Conservation (phyloP, 2,329 filamentous ascomycete genomes). For the Penicillium brevicompactum region DNA sequence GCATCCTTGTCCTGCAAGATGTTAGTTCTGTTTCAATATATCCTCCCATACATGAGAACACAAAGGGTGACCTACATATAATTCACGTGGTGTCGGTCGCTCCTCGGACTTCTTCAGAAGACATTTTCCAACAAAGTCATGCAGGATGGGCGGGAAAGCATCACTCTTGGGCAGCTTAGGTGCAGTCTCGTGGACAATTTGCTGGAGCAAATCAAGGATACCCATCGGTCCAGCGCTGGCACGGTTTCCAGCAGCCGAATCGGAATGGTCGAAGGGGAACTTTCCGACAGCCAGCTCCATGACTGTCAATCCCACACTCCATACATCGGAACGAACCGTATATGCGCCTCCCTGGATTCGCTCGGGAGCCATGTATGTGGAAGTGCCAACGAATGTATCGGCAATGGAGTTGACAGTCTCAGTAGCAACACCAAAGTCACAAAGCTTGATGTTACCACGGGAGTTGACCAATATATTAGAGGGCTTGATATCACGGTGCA, state of each 20-base stretch:
- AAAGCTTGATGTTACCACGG: conserved; percentile 90
- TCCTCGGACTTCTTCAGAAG: conserved; percentile 85
- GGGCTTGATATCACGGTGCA: conserved; percentile 98
- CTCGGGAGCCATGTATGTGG: conserved; percentile 99
- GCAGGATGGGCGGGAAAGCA: conserved; percentile 90
- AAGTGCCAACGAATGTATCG: conserved; percentile 97
- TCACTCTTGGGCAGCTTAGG: conserved; percentile 95
- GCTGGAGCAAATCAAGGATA: conserved; percentile 92
- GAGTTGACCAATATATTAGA: conserved; percentile 98
- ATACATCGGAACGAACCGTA: conserved; percentile 97
- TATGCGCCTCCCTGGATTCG: conserved; percentile 96
- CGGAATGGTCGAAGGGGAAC: conserved; percentile 86
- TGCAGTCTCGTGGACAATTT: conserved; percentile 95
- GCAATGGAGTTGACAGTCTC: conserved; percentile 97
- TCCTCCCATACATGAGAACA: not conserved
- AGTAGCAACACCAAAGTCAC: conserved; percentile 98
- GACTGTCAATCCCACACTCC: conserved; percentile 92
- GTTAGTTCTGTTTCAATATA: conserved; percentile 7
- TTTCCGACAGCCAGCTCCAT: conserved; percentile 98
- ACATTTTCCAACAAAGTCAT: conserved; percentile 97
- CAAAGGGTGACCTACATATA: conserved; percentile 68
- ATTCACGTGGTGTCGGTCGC: conserved; percentile 87
- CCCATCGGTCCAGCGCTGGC: conserved; percentile 77
- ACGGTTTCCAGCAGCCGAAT: conserved; percentile 72
- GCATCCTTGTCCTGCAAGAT: conserved; percentile 76